phyloP scores from a whole-genome alignment of 2,329 filamentous ascomycete genomes.

The Pyrenophora teres region DNA sequence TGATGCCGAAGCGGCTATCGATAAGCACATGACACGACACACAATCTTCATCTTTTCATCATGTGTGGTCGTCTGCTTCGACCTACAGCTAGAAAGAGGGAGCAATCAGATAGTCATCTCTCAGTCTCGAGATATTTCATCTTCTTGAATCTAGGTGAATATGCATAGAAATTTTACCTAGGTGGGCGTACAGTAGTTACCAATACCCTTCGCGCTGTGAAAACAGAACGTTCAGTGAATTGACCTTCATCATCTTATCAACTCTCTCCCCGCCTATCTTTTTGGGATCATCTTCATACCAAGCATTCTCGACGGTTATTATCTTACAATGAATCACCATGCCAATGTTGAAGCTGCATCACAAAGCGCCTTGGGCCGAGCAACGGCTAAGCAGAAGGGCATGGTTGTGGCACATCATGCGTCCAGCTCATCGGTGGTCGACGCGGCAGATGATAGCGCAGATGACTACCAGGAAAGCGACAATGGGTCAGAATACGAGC shows the following conservation, averaged over 20 bases:
- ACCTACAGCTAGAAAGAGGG: no score
- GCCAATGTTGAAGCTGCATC: background rate
- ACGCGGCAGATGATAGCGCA: background rate
- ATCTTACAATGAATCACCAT: background rate
- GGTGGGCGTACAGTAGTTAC: no score
- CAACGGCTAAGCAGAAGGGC: background rate
- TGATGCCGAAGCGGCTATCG: constrained; percentile 15
- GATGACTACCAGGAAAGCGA: background rate
- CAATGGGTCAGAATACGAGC: background rate
- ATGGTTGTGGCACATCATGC: background rate
- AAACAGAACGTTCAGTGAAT: no score
- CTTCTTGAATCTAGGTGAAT: no score
- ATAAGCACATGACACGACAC: constrained; percentile 4
- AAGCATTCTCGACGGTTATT: background rate
- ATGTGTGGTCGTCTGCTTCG: no score
- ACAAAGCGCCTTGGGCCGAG: background rate
- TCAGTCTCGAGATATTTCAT: no score
- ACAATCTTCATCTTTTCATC: no score
- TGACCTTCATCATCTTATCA: no score
- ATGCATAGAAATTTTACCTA: no score
- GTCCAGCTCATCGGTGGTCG: background rate
- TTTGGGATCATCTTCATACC: background rate
- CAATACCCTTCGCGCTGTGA: no score
- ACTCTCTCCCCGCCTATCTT: no score
- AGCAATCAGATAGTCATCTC: no score